Percentiles rank a stretch among this genome's conserved stretches.
Evolutionary conservation across 345 rosid species (phyloP).

Genomic region (Eutrema yunnanense): DNA sequence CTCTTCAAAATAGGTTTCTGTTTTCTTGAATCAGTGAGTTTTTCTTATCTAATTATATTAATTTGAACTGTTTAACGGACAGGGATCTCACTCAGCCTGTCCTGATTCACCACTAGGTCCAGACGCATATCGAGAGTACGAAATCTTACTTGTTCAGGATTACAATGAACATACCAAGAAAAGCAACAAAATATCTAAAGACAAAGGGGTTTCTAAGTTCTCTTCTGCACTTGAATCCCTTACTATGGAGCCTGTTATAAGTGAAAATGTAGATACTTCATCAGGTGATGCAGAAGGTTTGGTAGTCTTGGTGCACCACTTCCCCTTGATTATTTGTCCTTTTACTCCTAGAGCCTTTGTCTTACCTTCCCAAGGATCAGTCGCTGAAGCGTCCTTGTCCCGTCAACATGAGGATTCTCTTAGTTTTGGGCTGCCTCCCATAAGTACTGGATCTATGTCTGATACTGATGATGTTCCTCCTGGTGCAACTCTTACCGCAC

Average conservation of each 20-base stretch:
- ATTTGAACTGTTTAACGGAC: constrained; percentile 13
- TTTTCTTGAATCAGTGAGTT: background rate
- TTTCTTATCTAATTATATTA: background rate
- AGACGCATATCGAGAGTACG: constrained; percentile 85
- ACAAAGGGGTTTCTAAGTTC: constrained; percentile 61
- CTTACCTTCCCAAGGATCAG: constrained; percentile 92
- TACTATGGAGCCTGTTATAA: constrained; percentile 37
- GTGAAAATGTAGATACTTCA: constrained; percentile 29
- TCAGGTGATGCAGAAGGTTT: constrained; percentile 36
- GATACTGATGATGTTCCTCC: constrained; percentile 81
- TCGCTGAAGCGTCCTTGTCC: constrained; percentile 79
- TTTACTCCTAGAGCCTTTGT: constrained; percentile 82
- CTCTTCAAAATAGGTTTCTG: background rate
- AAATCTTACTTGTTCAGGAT: constrained; percentile 88
- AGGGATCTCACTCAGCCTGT: constrained; percentile 78
- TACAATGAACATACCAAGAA: constrained; percentile 74
- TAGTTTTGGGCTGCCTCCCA: constrained; percentile 81
- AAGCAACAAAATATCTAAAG: constrained; percentile 35
- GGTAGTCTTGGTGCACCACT: constrained; percentile 75
- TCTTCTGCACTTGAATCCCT: constrained; percentile 47
- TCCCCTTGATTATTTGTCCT: constrained; percentile 82
- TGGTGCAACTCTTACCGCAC: constrained; percentile 81
- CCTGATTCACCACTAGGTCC: constrained; percentile 93
- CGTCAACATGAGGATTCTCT: constrained; percentile 66
- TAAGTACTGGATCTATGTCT: constrained; percentile 53